Percentiles rank a stretch among this genome's conserved stretches.
Conservation (phyloP, 768 basidiomycete genomes). For the Boletus vermiculosoides region DNA sequence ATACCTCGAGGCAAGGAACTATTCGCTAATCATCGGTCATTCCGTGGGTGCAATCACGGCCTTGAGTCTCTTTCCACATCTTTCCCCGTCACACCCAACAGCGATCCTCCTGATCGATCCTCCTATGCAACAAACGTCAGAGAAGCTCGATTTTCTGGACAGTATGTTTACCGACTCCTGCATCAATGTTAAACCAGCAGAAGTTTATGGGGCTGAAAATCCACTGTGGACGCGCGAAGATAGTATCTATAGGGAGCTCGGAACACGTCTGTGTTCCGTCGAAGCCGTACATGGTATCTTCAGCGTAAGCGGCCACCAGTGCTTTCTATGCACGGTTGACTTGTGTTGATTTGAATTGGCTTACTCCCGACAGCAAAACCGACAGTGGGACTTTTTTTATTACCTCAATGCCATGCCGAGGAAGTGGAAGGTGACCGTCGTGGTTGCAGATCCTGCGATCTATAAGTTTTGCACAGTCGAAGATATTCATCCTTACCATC, state of each 20-base stretch:
- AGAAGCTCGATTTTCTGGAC: not conserved
- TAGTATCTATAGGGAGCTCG: conserved; percentile 6
- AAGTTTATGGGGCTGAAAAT: conserved; percentile 1
- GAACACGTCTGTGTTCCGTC: conserved; percentile 10
- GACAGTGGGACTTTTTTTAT: conserved; percentile 20
- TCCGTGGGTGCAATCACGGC: conserved; percentile 11
- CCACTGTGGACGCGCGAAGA: conserved; percentile 17
- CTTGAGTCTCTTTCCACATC: conserved; percentile 10
- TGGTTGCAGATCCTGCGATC: conserved; percentile 22
- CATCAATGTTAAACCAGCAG: not conserved
- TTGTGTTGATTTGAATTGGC: not conserved
- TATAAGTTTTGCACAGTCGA: not conserved
- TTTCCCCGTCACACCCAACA: conserved; percentile 8
- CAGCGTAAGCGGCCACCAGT: not conserved
- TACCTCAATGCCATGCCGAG: not conserved
- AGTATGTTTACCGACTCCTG: not conserved
- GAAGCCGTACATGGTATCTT: conserved; percentile 2
- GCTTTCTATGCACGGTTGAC: not conserved
- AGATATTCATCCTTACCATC: conserved; percentile 15
- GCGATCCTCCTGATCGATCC: conserved; percentile 23
- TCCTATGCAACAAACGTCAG: not conserved
- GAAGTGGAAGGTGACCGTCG: conserved; percentile 14
- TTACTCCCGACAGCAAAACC: conserved; percentile 8
- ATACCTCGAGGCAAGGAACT: conserved; percentile 13
- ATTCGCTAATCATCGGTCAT: conserved; percentile 20